These are phyloP conservation scores for Alternaria atra DNA, from an alignment of 2,329 filamentous ascomycete genomes.

Conservation along the genomic window DNA sequence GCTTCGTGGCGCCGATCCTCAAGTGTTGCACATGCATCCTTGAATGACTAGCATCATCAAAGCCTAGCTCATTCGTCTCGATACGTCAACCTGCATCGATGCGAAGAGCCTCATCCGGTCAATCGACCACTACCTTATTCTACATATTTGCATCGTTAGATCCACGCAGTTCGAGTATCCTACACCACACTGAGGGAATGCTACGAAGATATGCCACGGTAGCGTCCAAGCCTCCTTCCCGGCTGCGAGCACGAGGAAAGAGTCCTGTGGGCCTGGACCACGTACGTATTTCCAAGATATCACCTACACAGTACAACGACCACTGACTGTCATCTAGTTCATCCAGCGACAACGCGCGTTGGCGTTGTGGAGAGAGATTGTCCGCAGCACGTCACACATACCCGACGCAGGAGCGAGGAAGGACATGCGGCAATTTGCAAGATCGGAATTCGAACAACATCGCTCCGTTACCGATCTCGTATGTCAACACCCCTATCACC, in stretches of 20 bases:
- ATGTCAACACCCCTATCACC: constrained; percentile 18
- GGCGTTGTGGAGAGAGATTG: constrained; percentile 58
- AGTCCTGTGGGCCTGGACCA: constrained; percentile 46
- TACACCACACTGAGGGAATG: constrained; percentile 24
- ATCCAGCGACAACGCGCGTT: constrained; percentile 59
- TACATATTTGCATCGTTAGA: not conserved
- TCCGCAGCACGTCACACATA: constrained; percentile 52
- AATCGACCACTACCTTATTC: not conserved
- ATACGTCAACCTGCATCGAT: not conserved
- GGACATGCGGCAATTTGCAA: constrained; percentile 60
- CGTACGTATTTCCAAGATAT: constrained; percentile 20
- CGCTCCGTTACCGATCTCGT: constrained; percentile 58
- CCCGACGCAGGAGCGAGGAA: constrained; percentile 38
- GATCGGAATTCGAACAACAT: constrained; percentile 60
- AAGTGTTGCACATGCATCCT: not conserved
- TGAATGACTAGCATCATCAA: not conserved
- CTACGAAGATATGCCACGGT: constrained; percentile 48
- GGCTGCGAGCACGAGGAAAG: constrained; percentile 44
- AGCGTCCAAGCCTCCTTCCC: constrained; percentile 38
- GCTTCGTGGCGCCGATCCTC: not conserved
- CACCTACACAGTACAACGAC: not conserved
- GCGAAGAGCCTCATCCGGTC: constrained; percentile 4
- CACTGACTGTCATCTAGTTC: constrained; percentile 52
- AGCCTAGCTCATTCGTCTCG: not conserved
- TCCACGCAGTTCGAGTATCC: not conserved